Percentiles rank a stretch among this genome's conserved stretches.
Evolutionary conservation across 2,329 filamentous ascomycete genomes (phyloP).

Genomic region (Metarhizium sp.): DNA sequence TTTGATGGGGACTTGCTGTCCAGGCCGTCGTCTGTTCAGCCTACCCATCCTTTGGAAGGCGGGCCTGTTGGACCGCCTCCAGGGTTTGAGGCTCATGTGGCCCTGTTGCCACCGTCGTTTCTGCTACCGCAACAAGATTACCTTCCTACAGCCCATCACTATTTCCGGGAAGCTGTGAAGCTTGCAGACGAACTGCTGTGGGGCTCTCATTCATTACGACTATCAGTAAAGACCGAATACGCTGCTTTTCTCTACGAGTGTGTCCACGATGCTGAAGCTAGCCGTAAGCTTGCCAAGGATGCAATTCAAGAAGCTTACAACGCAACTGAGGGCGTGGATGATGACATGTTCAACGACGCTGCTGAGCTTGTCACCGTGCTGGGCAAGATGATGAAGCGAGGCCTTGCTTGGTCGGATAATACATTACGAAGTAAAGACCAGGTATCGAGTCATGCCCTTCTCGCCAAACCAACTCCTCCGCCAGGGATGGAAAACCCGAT

Average conservation of each 20-base stretch:
- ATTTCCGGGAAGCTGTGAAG: conserved; percentile 68
- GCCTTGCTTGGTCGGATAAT: conserved; percentile 35
- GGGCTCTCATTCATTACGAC: conserved; percentile 78
- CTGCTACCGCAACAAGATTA: conserved; percentile 74
- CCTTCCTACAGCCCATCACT: conserved; percentile 68
- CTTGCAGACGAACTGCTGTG: conserved; percentile 70
- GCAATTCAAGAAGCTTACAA: conserved; percentile 89
- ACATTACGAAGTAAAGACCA: conserved; percentile 23
- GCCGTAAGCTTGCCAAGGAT: conserved; percentile 66
- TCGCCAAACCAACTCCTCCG: conserved; percentile 15
- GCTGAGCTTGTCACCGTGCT: conserved; percentile 79
- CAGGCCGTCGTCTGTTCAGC: conserved; percentile 36
- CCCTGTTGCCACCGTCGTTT: conserved; percentile 53
- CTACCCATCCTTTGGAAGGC: conserved; percentile 43
- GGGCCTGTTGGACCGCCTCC: conserved; percentile 49
- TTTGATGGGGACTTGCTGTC: conserved; percentile 30
- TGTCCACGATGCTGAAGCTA: conserved; percentile 68
- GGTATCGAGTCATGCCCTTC: conserved; percentile 17
- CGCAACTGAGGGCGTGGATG: conserved; percentile 84
- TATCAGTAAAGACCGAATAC: conserved; percentile 88
- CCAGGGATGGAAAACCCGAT: conserved; percentile 36
- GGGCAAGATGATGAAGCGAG: conserved; percentile 80
- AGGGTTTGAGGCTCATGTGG: conserved; percentile 36
- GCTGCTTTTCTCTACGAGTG: conserved; percentile 92
- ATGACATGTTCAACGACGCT: conserved; percentile 89